Evolutionary conservation across 345 rosid species (phyloP).

Genomic region (Eucalyptus dawsonii): DNA sequence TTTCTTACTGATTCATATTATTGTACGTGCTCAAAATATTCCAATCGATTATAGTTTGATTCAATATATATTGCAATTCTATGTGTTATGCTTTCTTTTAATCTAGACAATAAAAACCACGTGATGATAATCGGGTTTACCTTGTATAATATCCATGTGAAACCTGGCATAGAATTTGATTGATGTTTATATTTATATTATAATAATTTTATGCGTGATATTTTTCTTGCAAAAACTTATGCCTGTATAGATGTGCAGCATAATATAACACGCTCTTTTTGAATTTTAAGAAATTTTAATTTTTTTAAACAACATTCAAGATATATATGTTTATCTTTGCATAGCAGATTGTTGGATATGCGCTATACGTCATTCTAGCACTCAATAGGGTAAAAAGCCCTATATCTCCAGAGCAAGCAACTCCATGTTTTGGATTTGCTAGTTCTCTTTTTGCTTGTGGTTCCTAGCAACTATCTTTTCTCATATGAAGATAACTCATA

Average conservation of each 20-base stretch:
- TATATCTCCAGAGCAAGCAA: accelerated
- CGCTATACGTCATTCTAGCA: too few relatives aligned
- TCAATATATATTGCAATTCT: neutral
- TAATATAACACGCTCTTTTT: neutral
- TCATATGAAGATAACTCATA: too few relatives aligned
- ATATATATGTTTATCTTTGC: too few relatives aligned
- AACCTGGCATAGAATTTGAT: neutral
- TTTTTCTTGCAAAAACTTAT: neutral
- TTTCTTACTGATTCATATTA: neutral
- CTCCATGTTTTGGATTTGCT: too few relatives aligned
- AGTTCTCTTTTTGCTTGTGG: too few relatives aligned
- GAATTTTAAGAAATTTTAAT: too few relatives aligned
- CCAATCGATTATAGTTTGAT: neutral
- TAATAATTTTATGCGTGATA: neutral
- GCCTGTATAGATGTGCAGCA: accelerated
- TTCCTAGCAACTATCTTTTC: too few relatives aligned
- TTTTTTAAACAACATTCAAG: too few relatives aligned
- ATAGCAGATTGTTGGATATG: neutral
- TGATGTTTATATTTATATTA: neutral
- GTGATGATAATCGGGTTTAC: neutral
- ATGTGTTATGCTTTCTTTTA: neutral
- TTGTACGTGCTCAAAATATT: neutral
- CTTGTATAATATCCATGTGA: neutral
- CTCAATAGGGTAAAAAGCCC: too few relatives aligned
- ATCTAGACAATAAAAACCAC: neutral